Base-by-base conservation (phyloP, 331 rosid genomes). In the Acacia pycnantha region DNA sequence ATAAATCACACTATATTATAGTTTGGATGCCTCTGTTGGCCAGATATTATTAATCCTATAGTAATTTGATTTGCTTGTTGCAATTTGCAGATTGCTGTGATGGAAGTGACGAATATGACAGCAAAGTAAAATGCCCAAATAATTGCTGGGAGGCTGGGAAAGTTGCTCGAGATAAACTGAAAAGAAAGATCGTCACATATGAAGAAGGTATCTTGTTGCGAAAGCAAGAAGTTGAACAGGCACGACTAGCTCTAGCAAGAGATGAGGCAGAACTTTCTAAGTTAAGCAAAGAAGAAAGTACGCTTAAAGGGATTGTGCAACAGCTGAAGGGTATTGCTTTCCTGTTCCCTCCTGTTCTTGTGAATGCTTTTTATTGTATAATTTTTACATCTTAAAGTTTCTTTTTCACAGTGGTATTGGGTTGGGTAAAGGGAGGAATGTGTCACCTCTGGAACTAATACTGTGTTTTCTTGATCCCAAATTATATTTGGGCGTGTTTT, bases 101-200 rank as follows among this genome's bases (percentile, higher is more conserved):
- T 85, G 99, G 99, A 83, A 88, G 91, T 76, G 99, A 96, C 59
- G 99, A 96, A 85, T 94, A 92, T 83, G 92, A 91, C 48, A 88
- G 90, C 79, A 84, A 85, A 82, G 92, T 87, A 11, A 87, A 88
- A 76, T 96, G 99, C 87, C 88, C 91, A 84, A 96, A 92, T 87
- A 91, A 92, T 35, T 96, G 99, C 90, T 96, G 99, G 99, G 95
- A 94, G 89, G 95, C 95, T 71, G 98, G 99, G 82, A 92, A 90
- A 91, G 95, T 80, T 81, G 97, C 97, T 18, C 90, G 98, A 74
- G 91, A 91, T 75, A 92, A 87, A 86, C 88, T 96, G 81, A 86
- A 78, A 70, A 94, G 72, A 82, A 96, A 90, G 90, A 94, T 96
- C 81, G 82, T 86, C 19, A 92, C 97, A 40, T 92, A 87, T 84